A percentile compares a stretch with the other conserved stretches of the same genome.
Conservation (phyloP, 768 basidiomycete species). For the Suillus spraguei region DNA sequence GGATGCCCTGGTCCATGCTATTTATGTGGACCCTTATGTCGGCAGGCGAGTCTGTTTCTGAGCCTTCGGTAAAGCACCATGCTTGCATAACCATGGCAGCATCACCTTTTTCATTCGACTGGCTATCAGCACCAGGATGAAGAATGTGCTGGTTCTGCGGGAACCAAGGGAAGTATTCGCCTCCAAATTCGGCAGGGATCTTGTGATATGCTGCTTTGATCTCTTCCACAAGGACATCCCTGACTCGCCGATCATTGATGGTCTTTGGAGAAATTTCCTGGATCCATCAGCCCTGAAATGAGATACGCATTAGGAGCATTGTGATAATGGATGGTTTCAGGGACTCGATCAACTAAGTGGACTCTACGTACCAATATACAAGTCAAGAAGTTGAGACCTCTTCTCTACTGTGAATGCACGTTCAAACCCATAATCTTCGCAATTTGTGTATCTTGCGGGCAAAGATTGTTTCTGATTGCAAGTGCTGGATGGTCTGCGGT, state of each 20-base stretch:
- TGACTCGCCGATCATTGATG: constrained; percentile 35
- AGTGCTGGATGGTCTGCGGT: constrained; percentile 26
- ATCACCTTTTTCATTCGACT: neutral
- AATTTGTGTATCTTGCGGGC: constrained; percentile 35
- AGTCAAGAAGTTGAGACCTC: constrained; percentile 28
- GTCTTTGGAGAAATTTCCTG: constrained; percentile 25
- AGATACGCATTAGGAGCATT: neutral
- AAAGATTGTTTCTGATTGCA: constrained; percentile 22
- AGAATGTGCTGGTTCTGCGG: constrained; percentile 36
- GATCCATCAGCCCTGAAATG: constrained; percentile 25
- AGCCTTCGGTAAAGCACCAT: constrained; percentile 16
- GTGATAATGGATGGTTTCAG: neutral
- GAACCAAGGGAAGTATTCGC: constrained; percentile 40
- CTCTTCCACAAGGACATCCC: constrained; percentile 35
- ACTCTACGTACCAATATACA: constrained; percentile 26
- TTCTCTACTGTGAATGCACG: constrained; percentile 21
- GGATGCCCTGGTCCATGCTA: constrained; percentile 6
- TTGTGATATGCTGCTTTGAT: constrained; percentile 33
- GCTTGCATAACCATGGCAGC: constrained; percentile 5
- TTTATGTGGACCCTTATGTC: neutral
- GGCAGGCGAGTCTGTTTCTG: constrained; percentile 7
- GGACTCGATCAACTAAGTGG: neutral
- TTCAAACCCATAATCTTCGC: constrained; percentile 39
- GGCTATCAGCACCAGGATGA: constrained; percentile 11
- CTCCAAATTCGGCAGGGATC: constrained; percentile 26